These are phyloP conservation scores for Puccinia brachypodii DNA, from an alignment of 1,284 basidiomycete genomes.

Conservation along the genomic window DNA sequence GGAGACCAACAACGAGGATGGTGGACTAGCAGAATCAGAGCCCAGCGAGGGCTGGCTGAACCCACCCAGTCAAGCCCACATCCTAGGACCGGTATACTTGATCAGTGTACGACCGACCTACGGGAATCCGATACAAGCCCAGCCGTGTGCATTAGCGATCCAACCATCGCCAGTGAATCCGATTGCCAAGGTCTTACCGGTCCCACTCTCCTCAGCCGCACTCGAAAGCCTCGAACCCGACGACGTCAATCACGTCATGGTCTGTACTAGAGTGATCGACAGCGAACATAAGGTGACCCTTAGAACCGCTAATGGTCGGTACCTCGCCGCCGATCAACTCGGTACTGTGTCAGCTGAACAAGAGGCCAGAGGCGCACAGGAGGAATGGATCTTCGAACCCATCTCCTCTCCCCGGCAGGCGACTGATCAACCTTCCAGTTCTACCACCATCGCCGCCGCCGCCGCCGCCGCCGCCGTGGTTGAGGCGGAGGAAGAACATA, in stretches of 20 bases:
- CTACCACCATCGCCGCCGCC: not conserved
- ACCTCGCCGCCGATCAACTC: slow-evolving; percentile 77
- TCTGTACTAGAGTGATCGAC: slow-evolving; percentile 75
- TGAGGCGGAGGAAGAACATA: not conserved
- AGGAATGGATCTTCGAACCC: slow-evolving; percentile 70
- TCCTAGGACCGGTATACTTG: slow-evolving; percentile 79
- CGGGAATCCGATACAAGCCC: slow-evolving; percentile 65
- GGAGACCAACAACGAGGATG: slow-evolving; percentile 61
- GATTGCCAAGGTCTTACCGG: slow-evolving; percentile 49
- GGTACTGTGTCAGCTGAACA: slow-evolving; percentile 76
- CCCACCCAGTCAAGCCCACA: slow-evolving; percentile 69
- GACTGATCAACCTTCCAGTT: slow-evolving; percentile 65
- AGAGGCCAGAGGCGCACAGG: slow-evolving; percentile 76
- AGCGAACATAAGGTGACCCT: slow-evolving; percentile 72
- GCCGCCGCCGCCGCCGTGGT: not conserved
- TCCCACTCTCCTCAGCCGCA: slow-evolving; percentile 52
- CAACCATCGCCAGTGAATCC: slow-evolving; percentile 50
- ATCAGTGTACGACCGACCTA: slow-evolving; percentile 66
- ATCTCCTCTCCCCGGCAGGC: slow-evolving; percentile 68
- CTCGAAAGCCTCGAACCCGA: slow-evolving; percentile 67
- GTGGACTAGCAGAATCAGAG: slow-evolving; percentile 55
- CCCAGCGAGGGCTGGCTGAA: slow-evolving; percentile 67
- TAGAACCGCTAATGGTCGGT: slow-evolving; percentile 79
- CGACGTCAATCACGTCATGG: slow-evolving; percentile 83
- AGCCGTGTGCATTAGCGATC: slow-evolving; percentile 53